Percentiles rank a stretch among this genome's conserved stretches.
These are phyloP conservation scores for Glutinoglossum americanum DNA, from an alignment of 495 filamentous ascomycete genomes.

Conservation along the genomic window DNA sequence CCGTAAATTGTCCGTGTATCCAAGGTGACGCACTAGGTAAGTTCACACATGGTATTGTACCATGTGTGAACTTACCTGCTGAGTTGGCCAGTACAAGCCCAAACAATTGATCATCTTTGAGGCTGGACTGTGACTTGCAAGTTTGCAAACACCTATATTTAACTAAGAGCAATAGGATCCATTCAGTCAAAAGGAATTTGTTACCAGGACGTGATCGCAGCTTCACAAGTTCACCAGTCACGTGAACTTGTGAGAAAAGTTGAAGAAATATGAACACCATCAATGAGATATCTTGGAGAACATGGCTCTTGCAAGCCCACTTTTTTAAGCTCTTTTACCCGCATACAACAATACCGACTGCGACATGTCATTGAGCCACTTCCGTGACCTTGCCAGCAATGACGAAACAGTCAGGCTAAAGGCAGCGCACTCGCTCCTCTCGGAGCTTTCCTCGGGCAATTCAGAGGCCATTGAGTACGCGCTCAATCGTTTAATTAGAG, in stretches of 20 bases:
- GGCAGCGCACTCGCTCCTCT: constrained; percentile 20
- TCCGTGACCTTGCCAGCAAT: constrained; percentile 26
- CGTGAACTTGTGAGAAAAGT: not conserved
- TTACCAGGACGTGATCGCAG: too few relatives aligned
- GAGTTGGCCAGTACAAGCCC: too few relatives aligned
- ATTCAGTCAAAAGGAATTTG: too few relatives aligned
- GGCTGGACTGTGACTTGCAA: too few relatives aligned
- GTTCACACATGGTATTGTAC: too few relatives aligned
- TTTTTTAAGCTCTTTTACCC: not conserved
- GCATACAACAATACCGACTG: not conserved
- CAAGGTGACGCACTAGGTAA: too few relatives aligned
- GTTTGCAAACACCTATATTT: too few relatives aligned
- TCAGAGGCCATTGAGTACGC: constrained; percentile 12
- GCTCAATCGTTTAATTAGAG: constrained; percentile 52
- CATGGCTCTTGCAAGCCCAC: not conserved
- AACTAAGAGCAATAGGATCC: too few relatives aligned
- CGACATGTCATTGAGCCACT: constrained; percentile 21
- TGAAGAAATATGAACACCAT: not conserved
- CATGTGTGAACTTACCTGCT: too few relatives aligned
- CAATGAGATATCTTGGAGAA: not conserved
- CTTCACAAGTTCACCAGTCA: too few relatives aligned
- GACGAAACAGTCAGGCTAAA: constrained; percentile 16
- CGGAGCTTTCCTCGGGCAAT: constrained; percentile 15
- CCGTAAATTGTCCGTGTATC: too few relatives aligned
- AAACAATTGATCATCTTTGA: too few relatives aligned